These are phyloP conservation scores for Coemansia sp. DNA, from an alignment of 192 early-diverging fungal species.

Conservation along the genomic window DNA sequence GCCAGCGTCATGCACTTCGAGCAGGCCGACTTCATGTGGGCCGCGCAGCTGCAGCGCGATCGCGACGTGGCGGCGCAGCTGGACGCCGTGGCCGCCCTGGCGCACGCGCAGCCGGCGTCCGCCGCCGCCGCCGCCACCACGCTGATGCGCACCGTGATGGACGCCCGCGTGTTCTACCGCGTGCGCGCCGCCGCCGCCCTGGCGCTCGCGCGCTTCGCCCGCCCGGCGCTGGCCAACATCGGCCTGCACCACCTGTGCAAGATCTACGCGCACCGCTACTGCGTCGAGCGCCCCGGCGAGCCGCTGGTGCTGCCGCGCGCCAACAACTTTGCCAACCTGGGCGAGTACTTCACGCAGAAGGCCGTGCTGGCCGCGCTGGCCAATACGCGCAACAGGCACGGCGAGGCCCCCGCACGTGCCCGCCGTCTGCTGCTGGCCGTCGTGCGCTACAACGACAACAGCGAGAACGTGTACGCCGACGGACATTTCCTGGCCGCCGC, in stretches of 20 bases:
- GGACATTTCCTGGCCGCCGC: conserved; percentile 71
- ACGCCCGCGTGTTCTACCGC: conserved; percentile 81
- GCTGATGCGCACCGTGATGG: conserved; percentile 71
- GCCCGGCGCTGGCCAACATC: conserved; percentile 57
- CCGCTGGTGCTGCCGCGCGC: conserved; percentile 63
- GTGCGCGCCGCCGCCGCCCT: conserved; percentile 78
- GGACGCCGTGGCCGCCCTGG: conserved; percentile 73
- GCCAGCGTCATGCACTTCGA: conserved; percentile 79
- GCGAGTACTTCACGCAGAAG: conserved; percentile 92
- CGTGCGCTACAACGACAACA: conserved; percentile 92
- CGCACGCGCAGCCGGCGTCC: conserved; percentile 51
- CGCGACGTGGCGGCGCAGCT: conserved; percentile 89
- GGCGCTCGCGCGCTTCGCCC: conserved; percentile 64
- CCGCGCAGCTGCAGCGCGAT: conserved; percentile 84
- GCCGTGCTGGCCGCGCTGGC: conserved; percentile 72
- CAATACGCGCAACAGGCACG: conserved; percentile 61
- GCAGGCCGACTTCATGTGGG: conserved; percentile 96
- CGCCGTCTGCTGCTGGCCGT: conserved; percentile 70
- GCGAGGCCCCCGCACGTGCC: conserved; percentile 59
- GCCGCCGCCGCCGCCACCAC: conserved; percentile 69
- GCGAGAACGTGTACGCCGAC: conserved; percentile 81
- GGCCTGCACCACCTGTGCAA: conserved; percentile 71
- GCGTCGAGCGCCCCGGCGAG: conserved; percentile 36
- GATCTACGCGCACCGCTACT: conserved; percentile 73
- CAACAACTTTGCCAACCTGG: conserved; percentile 84